A percentile compares a stretch with the other conserved stretches of the same genome.
Conservation (phyloP, 768 basidiomycete species). For the Mycena latifolia region DNA sequence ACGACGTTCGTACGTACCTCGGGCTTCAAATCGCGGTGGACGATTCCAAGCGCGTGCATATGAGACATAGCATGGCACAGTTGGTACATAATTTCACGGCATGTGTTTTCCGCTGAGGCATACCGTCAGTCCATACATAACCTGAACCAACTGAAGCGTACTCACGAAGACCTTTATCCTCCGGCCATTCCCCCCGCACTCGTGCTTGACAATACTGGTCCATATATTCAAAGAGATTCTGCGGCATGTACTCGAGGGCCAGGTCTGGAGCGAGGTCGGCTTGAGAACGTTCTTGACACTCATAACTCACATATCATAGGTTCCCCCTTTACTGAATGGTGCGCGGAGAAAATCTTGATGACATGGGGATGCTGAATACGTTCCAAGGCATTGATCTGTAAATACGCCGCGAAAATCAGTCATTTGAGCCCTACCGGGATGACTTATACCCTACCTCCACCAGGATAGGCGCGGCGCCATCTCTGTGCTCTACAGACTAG, state of each 20-base stretch:
- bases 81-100: conserved; percentile 34
- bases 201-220: background rate
- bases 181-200: background rate
- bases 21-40: conserved; percentile 36
- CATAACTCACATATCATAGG: conserved; percentile 24
- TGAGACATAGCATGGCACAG: conserved; percentile 31
- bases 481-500: background rate
- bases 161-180: conserved; percentile 24
- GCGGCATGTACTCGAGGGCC: conserved; percentile 25
- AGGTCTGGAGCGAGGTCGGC: conserved; percentile 10
- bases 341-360: conserved; percentile 5
- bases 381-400: conserved; percentile 26
- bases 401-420: background rate
- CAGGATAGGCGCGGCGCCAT: background rate
- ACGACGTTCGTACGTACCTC: conserved; percentile 13
- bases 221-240: conserved; percentile 23
- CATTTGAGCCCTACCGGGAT: background rate
- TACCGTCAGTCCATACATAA: background rate
- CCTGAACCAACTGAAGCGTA: background rate
- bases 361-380: conserved; percentile 26
- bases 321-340: background rate
- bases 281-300: background rate
- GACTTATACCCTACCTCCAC: conserved; percentile 15
- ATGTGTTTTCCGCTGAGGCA: conserved; percentile 23
- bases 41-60: conserved; percentile 25